Conservation (phyloP, 768 basidiomycete species). For the Amanita inopinata region DNA sequence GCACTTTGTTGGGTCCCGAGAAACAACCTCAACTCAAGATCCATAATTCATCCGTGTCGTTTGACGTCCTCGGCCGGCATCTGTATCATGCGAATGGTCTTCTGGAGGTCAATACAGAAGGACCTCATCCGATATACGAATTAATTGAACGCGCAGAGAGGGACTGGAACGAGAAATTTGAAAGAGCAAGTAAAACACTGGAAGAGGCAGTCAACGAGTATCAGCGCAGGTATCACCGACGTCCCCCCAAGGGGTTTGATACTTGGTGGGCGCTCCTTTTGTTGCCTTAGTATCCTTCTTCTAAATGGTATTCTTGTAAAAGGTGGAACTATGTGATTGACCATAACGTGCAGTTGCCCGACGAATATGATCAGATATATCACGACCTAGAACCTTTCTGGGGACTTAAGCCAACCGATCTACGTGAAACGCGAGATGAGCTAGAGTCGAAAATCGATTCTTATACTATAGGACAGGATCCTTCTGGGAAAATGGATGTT, state of each 20-base stretch:
- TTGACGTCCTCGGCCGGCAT: conserved; percentile 17
- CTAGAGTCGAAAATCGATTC: conserved; percentile 29
- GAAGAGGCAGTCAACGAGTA: conserved; percentile 73
- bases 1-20: too few species aligned
- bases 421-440: conserved; percentile 26
- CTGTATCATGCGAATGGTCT: conserved; percentile 28
- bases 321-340: conserved; percentile 53
- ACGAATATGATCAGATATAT: conserved; percentile 75
- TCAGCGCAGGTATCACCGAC: conserved; percentile 56
- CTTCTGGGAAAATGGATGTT: conserved; percentile 17
- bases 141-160: conserved; percentile 65
- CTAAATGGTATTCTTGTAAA: background rate
- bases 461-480: conserved; percentile 30
- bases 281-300: background rate
- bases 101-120: conserved; percentile 29
- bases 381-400: conserved; percentile 81
- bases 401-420: conserved; percentile 41
- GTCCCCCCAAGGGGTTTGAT: conserved; percentile 84
- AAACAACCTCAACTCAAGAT: too few species aligned
- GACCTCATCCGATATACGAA: conserved; percentile 65
- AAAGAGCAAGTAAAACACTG: conserved; percentile 66
- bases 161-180: conserved; percentile 48
- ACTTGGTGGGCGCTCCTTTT: conserved; percentile 50
- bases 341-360: conserved; percentile 67
- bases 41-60: background rate